Base-by-base conservation (phyloP, 352 stramenopile species). In the Pythium scleroteichum region DNA sequence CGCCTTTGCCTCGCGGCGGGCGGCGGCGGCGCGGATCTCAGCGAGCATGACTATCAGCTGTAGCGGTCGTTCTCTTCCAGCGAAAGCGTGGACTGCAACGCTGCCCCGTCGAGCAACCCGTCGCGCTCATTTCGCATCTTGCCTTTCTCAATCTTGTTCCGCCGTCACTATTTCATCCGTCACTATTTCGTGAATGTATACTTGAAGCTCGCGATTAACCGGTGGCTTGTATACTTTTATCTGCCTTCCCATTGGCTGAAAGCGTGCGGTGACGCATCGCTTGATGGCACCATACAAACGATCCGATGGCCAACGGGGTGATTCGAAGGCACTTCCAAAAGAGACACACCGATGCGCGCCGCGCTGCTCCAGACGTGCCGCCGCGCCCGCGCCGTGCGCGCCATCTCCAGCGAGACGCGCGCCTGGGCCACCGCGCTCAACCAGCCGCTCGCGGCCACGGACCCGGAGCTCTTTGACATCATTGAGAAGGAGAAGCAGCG, bases 401-500 rank as follows among this genome's bases (percentile, higher is more conserved):
- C 71, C 39, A 81, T 79, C 57, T 85, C 78, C 20, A 72, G 66
- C 20, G 76, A 90, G 61, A 87, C 73, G 68, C 75, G 83, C 32
- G 65, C 78, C 64, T 92, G 84, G 86, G 72, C 79, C n/a, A 76
- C 71, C 23, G 76, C 75, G 63, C 73, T 98, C 51, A 98, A 98
- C 79, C 79, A 88, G 62, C 75, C 69, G 39, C 76, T 99, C 10
- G 67, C 78, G 20, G 78, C 95, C 58, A 85, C 86, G 9, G 97
- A 99, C 76, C 96, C 97, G 13, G 83, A 84, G 66, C 82, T 99
- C 1, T 94, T 88, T 57, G 80, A 96, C 62, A 92, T 99, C 62
- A 98, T 99, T 61, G 95, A 99, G 79, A 82, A 94, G 51, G 97
- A 99, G 83, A 99, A 99, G 84, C 86, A 96, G 49, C 89, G 98